Percentiles rank a stretch among this genome's conserved stretches.
These are phyloP conservation scores for Oldenlandia corymbosa DNA, from an alignment of 257 asterid species.

Conservation along the genomic window DNA sequence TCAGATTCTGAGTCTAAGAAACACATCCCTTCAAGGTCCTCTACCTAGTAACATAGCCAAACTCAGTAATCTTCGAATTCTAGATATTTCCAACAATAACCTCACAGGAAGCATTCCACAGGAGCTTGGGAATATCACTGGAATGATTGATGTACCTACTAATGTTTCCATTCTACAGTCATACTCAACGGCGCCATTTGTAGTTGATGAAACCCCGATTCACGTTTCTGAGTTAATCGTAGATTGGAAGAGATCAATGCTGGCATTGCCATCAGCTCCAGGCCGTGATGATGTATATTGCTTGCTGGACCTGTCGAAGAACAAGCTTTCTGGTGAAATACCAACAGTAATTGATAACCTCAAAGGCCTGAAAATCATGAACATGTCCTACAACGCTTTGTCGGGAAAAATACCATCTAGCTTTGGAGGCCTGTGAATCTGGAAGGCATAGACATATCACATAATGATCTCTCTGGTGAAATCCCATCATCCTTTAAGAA, in stretches of 20 bases:
- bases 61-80: constrained; percentile 17
- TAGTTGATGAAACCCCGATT: neutral
- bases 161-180: neutral
- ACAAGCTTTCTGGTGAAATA: constrained; percentile 20
- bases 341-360: no score
- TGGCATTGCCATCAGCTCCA: constrained; percentile 16
- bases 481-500: no score
- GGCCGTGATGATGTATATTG: constrained; percentile 14
- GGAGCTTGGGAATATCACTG: constrained; percentile 15
- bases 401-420: no score
- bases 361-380: no score
- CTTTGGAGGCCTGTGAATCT: no score
- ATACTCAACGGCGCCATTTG: neutral
- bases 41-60: constrained; percentile 16
- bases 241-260: constrained; percentile 24
- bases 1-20: constrained; percentile 20
- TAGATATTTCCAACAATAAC: constrained; percentile 22
- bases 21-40: constrained; percentile 25
- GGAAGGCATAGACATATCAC: no score
- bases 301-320: constrained; percentile 19
- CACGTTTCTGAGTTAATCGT: constrained; percentile 14
- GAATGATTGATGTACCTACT: constrained; percentile 19
- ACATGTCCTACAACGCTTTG: no score
- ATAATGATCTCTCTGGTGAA: no score
- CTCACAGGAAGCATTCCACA: constrained; percentile 24